Evolutionary conservation across 352 stramenopile species (phyloP).

Genomic region (Thraustotheca clavata): DNA sequence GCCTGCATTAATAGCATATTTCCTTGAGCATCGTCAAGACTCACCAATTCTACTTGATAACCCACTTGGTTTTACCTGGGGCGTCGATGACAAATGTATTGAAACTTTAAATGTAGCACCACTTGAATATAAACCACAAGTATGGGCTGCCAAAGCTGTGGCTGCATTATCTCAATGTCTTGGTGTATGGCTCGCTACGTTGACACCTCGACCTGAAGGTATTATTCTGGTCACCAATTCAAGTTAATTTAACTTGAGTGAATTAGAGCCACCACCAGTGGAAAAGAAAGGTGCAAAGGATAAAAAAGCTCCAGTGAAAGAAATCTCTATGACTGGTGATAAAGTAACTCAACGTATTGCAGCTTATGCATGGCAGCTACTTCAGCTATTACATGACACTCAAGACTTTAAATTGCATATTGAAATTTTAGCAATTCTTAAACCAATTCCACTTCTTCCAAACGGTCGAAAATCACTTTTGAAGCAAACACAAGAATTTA

Average conservation of each 20-base stretch:
- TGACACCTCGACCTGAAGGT: background rate
- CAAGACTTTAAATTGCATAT: conserved; percentile 14
- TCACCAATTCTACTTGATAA: background rate
- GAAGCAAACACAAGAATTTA: conserved; percentile 2
- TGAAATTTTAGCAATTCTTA: background rate
- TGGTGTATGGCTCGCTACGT: background rate
- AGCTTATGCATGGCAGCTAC: background rate
- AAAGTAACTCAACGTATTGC: conserved; percentile 1
- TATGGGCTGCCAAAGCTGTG: conserved; percentile 1
- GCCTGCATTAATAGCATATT: background rate
- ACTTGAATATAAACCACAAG: background rate
- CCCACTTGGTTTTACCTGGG: conserved; percentile 1
- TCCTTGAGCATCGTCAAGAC: background rate
- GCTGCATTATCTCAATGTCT: background rate
- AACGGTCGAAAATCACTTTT: conserved; percentile 16
- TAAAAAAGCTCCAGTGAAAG: conserved; percentile 9
- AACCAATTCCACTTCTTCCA: background rate
- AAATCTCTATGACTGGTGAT: background rate
- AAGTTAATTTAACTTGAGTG: background rate
- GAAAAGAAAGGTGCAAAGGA: conserved; percentile 12
- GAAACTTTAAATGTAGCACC: background rate
- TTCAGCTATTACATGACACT: background rate
- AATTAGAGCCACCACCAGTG: background rate
- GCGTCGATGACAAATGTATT: background rate
- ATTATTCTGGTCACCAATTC: background rate